A percentile compares a stretch with the other conserved stretches of the same genome.
Conservation (phyloP, 345 rosid species). For the Crucihimalaya himalaica region DNA sequence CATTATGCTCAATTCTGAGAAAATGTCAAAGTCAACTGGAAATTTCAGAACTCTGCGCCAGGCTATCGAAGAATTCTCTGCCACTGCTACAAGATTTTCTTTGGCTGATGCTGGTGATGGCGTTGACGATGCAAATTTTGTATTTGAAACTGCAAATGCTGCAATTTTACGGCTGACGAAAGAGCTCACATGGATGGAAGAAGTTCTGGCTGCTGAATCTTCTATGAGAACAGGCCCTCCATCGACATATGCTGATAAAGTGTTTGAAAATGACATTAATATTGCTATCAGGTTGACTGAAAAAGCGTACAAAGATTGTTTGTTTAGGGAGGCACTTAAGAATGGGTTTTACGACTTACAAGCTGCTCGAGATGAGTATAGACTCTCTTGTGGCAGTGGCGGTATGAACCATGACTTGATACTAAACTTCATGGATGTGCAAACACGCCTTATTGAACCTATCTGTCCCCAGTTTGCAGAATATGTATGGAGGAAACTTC, state of each 20-base stretch:
- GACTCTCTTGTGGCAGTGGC: slow-evolving; percentile 72
- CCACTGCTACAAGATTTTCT: slow-evolving; percentile 86
- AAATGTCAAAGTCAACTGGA: slow-evolving; percentile 98
- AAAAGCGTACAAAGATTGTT: slow-evolving; percentile 59
- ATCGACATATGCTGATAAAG: slow-evolving; percentile 79
- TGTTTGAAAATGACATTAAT: slow-evolving; percentile 86
- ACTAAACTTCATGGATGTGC: slow-evolving; percentile 83
- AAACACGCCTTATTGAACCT: slow-evolving; percentile 84
- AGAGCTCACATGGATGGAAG: slow-evolving; percentile 93
- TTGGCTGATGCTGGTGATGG: slow-evolving; percentile 98
- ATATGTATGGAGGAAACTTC: slow-evolving; percentile 82
- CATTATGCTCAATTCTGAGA: slow-evolving; percentile 91
- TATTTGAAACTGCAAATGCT: slow-evolving; percentile 85
- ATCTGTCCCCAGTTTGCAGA: slow-evolving; percentile 94
- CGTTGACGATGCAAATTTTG: slow-evolving; percentile 97
- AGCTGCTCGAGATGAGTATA: slow-evolving; percentile 91
- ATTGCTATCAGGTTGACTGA: slow-evolving; percentile 78
- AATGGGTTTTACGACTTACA: slow-evolving; percentile 91
- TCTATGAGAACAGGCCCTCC: slow-evolving; percentile 72
- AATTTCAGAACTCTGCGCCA: slow-evolving; percentile 84
- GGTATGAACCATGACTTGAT: slow-evolving; percentile 76
- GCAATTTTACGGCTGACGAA: slow-evolving; percentile 86
- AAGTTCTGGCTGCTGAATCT: slow-evolving; percentile 64
- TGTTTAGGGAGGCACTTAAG: slow-evolving; percentile 95
- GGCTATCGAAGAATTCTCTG: slow-evolving; percentile 70